Evolutionary conservation across 176 grass and related monocot genomes (phyloP).

Genomic region (Pontederia crassipes): DNA sequence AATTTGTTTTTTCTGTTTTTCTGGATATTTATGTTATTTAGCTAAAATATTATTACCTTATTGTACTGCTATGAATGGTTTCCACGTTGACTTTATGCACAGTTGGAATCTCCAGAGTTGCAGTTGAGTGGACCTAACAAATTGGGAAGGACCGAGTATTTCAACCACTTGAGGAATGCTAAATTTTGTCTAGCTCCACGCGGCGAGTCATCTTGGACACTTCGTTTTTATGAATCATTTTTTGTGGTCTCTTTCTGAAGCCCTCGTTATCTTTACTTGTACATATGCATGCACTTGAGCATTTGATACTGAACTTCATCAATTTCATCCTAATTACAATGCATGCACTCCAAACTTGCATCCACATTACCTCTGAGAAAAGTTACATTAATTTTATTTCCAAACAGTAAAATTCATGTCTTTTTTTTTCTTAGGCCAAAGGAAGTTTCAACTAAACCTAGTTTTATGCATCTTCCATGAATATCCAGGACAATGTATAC

Average conservation of each 20-base stretch:
- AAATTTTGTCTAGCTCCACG: conserved; percentile 95
- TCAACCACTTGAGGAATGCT: conserved; percentile 90
- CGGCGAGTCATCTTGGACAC: conserved; percentile 94
- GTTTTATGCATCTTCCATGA: no score
- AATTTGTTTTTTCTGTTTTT: no score
- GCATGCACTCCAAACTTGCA: no score
- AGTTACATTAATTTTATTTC: no score
- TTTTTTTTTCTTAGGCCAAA: no score
- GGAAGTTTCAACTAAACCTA: no score
- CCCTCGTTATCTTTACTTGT: conserved; percentile 12
- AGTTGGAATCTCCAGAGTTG: conserved; percentile 79
- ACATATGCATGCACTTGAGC: neutral
- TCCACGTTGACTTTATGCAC: conserved; percentile 26
- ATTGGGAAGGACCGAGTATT: conserved; percentile 74
- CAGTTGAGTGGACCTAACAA: conserved; percentile 73
- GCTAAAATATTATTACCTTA: neutral
- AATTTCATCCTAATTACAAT: no score
- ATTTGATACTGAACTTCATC: neutral
- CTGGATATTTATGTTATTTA: no score
- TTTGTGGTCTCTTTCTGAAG: conserved; percentile 54
- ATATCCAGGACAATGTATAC: no score
- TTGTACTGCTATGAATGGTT: conserved; percentile 5
- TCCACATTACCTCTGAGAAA: no score
- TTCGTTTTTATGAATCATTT: conserved; percentile 82
- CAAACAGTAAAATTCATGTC: no score